Evolutionary conservation across 208 protist species (phyloP), one percentile per base, ranked within the genome.

Genomic region (Leishmania guyanensis): DNA sequence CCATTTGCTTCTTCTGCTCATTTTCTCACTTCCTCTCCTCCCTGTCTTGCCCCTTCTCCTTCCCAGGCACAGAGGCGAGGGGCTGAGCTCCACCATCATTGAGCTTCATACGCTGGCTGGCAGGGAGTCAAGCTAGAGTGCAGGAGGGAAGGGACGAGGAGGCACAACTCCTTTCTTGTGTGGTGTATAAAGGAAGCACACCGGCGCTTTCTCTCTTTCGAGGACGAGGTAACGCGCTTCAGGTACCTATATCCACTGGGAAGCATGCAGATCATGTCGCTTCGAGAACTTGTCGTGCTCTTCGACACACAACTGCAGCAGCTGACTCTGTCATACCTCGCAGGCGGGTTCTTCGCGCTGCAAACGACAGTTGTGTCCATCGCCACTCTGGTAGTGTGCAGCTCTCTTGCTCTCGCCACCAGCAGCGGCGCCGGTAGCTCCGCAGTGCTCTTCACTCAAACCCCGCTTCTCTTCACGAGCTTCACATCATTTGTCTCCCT

Each of bases 241-340:
- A 48, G 36, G 1, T 16, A 46, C 36, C n/a, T 4, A 36, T 10
- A 20, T 29, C 39, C n/a, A 29, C 73, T 16, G n/a, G 33, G 17
- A 64, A 51, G n/a, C 66, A 81, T 81, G 78, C 50, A 1, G n/a
- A 0, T 39, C 6, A 26, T 71, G 29, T 79, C 82, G 0, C 81
- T 88, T 3, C 84, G 84, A 0, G 77, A 83, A 70, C 69, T 68
- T 22, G 66, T 84, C 66, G 76, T 80, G 48, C 74, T 75, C 0
- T 87, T 88, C 69, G 66, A 86, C 74, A 82, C 72, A 9, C 84
- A 75, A 36, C 60, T 88, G 69, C 84, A 83, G 50, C 83, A 88
- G 84, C 78, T 92, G 29, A 90, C 89, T 1, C 6, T 80, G 0
- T 65, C 54, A 0, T 86, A 92, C 73, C 72, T 92, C 29, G 53